Evolutionary conservation across 306 rosid genomes (phyloP), one percentile per base, ranked within the genome.

Genomic region (Casuarina glauca): DNA sequence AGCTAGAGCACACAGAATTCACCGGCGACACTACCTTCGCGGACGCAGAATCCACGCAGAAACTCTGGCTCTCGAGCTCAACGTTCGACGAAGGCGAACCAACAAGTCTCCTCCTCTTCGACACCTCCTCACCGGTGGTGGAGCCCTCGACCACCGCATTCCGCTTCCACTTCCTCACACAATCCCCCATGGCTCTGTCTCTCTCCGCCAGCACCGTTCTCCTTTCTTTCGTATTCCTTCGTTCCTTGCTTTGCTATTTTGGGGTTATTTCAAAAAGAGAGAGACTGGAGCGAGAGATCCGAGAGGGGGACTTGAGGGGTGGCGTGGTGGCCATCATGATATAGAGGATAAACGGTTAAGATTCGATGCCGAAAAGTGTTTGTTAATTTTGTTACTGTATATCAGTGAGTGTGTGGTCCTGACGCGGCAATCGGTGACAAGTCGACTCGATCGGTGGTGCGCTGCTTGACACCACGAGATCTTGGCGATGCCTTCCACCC

Each of bases 151-250:
- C 81, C 15, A 74, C 79, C 3, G 73, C 54, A 69, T 79, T 62
- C 74, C 97, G 88, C 83, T 89, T 89, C 49, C 73, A 71, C 11
- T 84, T 90, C 4, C 81, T 71, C 93, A 87, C 87, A 52, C 32
- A 17, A 67, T 67, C 71, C 1, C 35, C 71, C 71, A 67, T 75
- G 53, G 36, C 51, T 57, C 74, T 62, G 77, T 70, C 42, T 19
- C 7, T 35, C 61, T 42, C 48, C 62, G 17, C 73, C 64, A 9
- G 43, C 15, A 20, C 4, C 3, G 60, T 6, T 71, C 49, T 58
- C 72, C 74, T 79, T 3, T 63, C 41, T 64, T 39, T 39, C 32
- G 54, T 36, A 42, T 48, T 38, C 54, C 5, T 13, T 19, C n/a
- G n/a, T n/a, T 26, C 32, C 1, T 1, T 12, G 35, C 48, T 49